These are phyloP conservation scores for Russula ochroleuca DNA, from an alignment of 768 basidiomycete genomes.

Conservation along the genomic window DNA sequence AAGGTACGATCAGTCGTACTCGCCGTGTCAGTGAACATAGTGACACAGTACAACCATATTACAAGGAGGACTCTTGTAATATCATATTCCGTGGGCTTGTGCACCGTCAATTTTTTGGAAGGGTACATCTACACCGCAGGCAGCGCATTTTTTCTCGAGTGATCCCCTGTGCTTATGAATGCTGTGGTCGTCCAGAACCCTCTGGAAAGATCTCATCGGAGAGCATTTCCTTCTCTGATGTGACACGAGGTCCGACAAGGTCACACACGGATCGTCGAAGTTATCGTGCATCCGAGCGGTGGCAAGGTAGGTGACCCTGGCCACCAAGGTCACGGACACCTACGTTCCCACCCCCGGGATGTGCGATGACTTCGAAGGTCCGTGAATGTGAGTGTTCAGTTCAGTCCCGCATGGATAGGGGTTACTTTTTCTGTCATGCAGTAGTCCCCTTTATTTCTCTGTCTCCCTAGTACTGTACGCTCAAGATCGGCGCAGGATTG, in stretches of 20 bases:
- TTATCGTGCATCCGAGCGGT: too few relatives aligned
- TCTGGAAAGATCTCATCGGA: constrained; percentile 50
- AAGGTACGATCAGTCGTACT: constrained; percentile 57
- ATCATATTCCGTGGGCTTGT: constrained; percentile 49
- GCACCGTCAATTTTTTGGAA: too few relatives aligned
- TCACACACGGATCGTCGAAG: constrained; percentile 47
- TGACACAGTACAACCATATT: constrained; percentile 53
- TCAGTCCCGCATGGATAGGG: too few relatives aligned
- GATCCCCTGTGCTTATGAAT: background rate
- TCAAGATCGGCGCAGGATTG: constrained; percentile 59
- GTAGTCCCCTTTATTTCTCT: constrained; percentile 49
- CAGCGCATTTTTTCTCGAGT: too few relatives aligned
- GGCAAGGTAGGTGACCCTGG: too few relatives aligned
- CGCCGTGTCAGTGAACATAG: background rate
- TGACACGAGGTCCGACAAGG: constrained; percentile 38
- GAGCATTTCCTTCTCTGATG: constrained; percentile 30
- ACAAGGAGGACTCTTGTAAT: constrained; percentile 47
- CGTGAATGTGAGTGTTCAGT: too few relatives aligned
- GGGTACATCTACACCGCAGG: too few relatives aligned
- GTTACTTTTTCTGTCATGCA: too few relatives aligned
- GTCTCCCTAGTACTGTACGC: constrained; percentile 64
- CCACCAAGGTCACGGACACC: too few relatives aligned
- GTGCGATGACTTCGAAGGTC: too few relatives aligned
- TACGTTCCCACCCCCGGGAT: too few relatives aligned
- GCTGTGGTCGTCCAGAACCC: constrained; percentile 47